Base-by-base conservation (phyloP, 345 rosid genomes). In the Dipteronia sinensis region DNA sequence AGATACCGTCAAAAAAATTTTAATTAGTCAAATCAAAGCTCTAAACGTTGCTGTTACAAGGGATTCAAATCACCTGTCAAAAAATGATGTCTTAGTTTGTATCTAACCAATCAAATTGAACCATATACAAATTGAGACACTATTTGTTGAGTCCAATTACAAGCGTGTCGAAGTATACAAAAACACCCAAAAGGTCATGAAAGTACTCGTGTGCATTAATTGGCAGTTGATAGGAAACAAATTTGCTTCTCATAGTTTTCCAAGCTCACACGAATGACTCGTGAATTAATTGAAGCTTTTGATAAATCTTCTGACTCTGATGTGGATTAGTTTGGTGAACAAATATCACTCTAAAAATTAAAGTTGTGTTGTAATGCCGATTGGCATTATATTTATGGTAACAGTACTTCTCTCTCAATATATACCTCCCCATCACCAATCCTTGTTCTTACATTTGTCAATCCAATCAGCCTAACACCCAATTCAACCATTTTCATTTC, bases 231-330 rank as follows among this genome's bases (percentile, higher is more conserved):
- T 7, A n/a, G 22, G 64, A 67, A 42, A 67, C 34, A 4, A 16
- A 29, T 62, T 68, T 72, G n/a, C 17, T 38, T 15, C 59, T 20
- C 8, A 15, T 16, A 68, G 22, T 75, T 34, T 58, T 40, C 72
- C 77, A 53, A 22, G 6, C 22, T 56, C 58, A 12, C 53, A 77
- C 80, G 76, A 72, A 79, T 47, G 8, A 29, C 87, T 27, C 84
- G 84, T 76, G 83, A 58, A 58, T 58, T 19, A 58, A 58, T 58
- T 7, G 22, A 84, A 56, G 8, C 44, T 69, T 38, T 58, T 13
- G 73, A 8, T 19, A 10, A 16, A 4, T 17, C 29, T 13, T 72
- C 42, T 10, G 69, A 64, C 40, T 42, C 61, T n/a, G 8, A 6
- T 29, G 34, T 29, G 34, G 34, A 29, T 29, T 29, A 29, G 34